These are phyloP conservation scores for Coemansia interrupta DNA, from an alignment of 192 early-diverging fungal genomes.

Conservation along the genomic window DNA sequence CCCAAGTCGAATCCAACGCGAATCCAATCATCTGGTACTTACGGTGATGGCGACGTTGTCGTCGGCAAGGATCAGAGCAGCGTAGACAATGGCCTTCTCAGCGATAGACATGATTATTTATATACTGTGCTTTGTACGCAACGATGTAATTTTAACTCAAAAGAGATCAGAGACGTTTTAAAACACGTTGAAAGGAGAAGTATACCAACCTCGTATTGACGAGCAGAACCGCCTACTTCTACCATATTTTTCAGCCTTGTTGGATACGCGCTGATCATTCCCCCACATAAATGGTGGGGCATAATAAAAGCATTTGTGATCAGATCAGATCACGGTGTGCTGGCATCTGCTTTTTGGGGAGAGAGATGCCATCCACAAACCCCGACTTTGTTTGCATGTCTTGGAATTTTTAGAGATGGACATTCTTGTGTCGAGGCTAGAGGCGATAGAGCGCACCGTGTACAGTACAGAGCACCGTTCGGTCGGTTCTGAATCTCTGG, in stretches of 20 bases:
- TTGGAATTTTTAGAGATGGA: conserved; percentile 20
- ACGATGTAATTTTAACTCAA: conserved; percentile 44
- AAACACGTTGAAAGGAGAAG: conserved; percentile 19
- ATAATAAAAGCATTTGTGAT: too few species aligned
- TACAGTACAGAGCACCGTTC: neutral
- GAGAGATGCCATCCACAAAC: too few species aligned
- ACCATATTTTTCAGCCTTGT: too few species aligned
- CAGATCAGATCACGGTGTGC: too few species aligned
- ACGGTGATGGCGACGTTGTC: conserved; percentile 96
- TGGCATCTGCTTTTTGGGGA: too few species aligned
- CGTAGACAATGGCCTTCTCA: conserved; percentile 74
- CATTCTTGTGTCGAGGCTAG: conserved; percentile 22
- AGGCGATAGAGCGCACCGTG: conserved; percentile 38
- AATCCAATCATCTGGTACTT: conserved; percentile 49
- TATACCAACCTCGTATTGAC: neutral
- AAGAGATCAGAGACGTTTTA: conserved; percentile 47
- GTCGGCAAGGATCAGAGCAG: conserved; percentile 97
- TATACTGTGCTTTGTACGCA: neutral
- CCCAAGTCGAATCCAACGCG: neutral
- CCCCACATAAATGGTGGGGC: too few species aligned
- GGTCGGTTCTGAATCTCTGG: neutral
- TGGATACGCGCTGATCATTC: too few species aligned
- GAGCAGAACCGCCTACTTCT: too few species aligned
- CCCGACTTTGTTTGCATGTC: neutral
- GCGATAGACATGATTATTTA: conserved; percentile 11